Evolutionary conservation across 768 basidiomycete genomes (phyloP), one percentile per base, ranked within the genome.

Genomic region (Tephrocybe rancida): DNA sequence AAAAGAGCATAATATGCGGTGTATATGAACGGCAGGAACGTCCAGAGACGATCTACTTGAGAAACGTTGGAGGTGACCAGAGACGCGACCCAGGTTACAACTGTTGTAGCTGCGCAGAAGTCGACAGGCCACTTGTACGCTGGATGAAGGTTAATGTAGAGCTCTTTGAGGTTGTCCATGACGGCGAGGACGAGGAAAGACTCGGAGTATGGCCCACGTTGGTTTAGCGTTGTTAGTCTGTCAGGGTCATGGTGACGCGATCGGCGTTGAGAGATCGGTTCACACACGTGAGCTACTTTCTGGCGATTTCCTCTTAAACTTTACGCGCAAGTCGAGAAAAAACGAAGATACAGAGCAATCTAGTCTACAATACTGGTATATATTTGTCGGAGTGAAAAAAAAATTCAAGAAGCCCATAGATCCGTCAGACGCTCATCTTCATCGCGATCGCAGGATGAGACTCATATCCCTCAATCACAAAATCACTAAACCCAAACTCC

Each of bases 351-450:
- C 29, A 45, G 30, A 30, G 16, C 26, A 37, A 18, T 8, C 16
- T 16, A 32, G 24, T 37, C 25, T 39, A 48, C 25, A 29, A 38
- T 25, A 38, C 18, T n/a, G 19, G 22, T 19, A 52, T 46, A 53
- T 26, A 46, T n/a, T 11, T 19, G 13, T n/a, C n/a, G n/a, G 11
- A 45, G 25, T 30, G 21, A 34, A 19, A 34, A 9, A 14, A 27
- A 24, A 38, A n/a, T 45, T 22, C 34, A 27, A n/a, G n/a, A n/a
- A n/a, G n/a, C n/a, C 13, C 29, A 30, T 30, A 6, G 13, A 5
- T 48, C 1, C 13, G 56, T 66, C 63, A 92, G 41, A 93, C 92
- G 68, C 90, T 94, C 96, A 98, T 97, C 76, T 95, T 94, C 95
- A 97, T 97, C 26, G 89, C 77, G 62, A 98, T 92, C 58, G 82